Conservation (phyloP, 176 grass and related monocot genomes). For the Pontederia paniculata region DNA sequence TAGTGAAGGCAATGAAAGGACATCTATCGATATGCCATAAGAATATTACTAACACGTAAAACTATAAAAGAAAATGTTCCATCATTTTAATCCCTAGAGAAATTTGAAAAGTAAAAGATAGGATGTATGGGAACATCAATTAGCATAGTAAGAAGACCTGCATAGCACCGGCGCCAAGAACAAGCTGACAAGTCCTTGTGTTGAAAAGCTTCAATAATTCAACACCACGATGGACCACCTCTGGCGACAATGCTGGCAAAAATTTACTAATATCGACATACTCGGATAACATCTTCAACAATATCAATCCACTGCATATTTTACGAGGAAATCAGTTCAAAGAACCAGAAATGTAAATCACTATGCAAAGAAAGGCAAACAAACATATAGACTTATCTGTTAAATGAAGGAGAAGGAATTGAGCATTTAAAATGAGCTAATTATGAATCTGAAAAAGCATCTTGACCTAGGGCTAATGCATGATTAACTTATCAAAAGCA, state of each 20-base stretch:
- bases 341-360: constrained; percentile 4
- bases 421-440: no score
- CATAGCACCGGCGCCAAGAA: constrained; percentile 97
- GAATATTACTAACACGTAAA: no score
- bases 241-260: constrained; percentile 87
- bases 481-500: background rate
- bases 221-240: constrained; percentile 92
- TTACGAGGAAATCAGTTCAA: constrained; percentile 12
- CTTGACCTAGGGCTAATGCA: background rate
- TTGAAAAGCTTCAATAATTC: constrained; percentile 99
- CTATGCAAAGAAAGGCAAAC: constrained; percentile 17
- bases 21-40: no score
- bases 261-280: constrained; percentile 97
- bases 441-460: no score
- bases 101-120: no score
- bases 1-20: no score
- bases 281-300: constrained; percentile 95
- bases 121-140: no score
- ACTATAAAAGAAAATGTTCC: no score
- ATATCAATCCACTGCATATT: constrained; percentile 78
- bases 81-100: no score
- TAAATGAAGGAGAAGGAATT: no score
- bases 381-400: background rate
- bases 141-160: constrained; percentile 39
- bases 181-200: constrained; percentile 86